phyloP scores from a whole-genome alignment of 352 stramenopile species.

The Globisporangium irregulare region DNA sequence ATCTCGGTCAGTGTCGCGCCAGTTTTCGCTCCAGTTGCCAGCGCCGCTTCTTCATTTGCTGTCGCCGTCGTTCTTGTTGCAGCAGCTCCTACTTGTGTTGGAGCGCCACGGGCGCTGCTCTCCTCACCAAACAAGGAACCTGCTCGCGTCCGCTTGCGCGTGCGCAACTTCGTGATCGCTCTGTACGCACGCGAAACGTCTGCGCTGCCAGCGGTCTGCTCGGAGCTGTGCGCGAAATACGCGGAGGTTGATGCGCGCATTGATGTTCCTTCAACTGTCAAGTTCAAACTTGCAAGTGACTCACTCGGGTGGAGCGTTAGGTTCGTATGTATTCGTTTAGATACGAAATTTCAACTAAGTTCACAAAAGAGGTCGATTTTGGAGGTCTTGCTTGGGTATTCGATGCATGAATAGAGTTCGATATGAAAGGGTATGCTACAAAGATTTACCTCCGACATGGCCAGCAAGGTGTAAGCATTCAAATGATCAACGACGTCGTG shows the following conservation, averaged over 20 bases:
- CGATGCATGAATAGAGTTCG: too few species aligned
- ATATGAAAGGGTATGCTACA: too few species aligned
- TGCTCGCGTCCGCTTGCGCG: constrained; percentile 8
- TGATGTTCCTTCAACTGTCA: background rate
- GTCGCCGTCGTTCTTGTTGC: background rate
- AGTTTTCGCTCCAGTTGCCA: background rate
- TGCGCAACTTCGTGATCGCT: background rate
- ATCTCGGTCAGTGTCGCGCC: constrained; percentile 39
- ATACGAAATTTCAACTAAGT: too few species aligned
- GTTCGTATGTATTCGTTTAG: too few species aligned
- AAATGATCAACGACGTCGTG: too few species aligned
- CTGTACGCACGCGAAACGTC: background rate
- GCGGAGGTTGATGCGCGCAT: background rate
- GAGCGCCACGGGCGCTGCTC: background rate
- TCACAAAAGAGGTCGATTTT: too few species aligned
- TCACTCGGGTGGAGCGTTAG: too few species aligned
- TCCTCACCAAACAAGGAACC: background rate
- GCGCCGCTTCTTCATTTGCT: too few species aligned
- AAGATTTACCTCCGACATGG: too few species aligned
- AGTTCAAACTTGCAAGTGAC: background rate
- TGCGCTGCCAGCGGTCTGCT: background rate
- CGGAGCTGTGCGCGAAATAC: background rate
- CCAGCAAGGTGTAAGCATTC: too few species aligned
- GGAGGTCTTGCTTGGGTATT: too few species aligned
- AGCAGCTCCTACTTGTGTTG: background rate